Conservation (phyloP, 306 rosid genomes). For the Cajanus cajan region DNA sequence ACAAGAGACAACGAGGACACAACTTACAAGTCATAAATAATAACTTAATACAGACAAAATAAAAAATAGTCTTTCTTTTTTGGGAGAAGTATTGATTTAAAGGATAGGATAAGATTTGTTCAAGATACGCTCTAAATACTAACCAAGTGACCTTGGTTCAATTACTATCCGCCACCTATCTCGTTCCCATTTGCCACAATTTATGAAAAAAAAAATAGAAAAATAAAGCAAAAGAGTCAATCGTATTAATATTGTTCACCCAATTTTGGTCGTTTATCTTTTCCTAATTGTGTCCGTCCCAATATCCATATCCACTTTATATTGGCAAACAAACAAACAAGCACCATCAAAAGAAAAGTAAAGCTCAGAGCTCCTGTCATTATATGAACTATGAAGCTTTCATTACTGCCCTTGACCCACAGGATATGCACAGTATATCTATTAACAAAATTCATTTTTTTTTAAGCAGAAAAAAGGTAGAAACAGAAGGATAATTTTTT, state of each 20-base stretch:
- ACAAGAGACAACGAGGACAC: conserved; percentile 14
- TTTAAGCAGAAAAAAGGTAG: neutral
- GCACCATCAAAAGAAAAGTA: neutral
- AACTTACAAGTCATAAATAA: conserved; percentile 1
- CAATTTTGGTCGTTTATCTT: conserved; percentile 11
- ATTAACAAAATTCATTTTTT: conserved; percentile 1
- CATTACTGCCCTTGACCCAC: conserved; percentile 17
- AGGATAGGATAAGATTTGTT: conserved; percentile 43
- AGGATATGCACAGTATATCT: conserved; percentile 32
- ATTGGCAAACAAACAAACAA: neutral
- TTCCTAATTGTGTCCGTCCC: neutral
- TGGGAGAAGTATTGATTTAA: conserved; percentile 7
- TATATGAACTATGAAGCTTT: conserved; percentile 4
- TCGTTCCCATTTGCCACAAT: neutral
- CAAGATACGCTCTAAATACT: conserved; percentile 26
- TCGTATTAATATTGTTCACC: conserved; percentile 18
- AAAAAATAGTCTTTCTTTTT: neutral
- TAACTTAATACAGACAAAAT: conserved; percentile 22
- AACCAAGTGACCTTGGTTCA: neutral
- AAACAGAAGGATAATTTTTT: neutral
- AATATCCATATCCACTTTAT: conserved; percentile 29
- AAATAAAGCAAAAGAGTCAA: neutral
- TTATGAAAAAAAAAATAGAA: neutral
- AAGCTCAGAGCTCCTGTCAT: neutral
- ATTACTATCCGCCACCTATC: conserved; percentile 3